Base-by-base conservation (phyloP, 1,284 basidiomycete genomes). In the Irpex sp. region DNA sequence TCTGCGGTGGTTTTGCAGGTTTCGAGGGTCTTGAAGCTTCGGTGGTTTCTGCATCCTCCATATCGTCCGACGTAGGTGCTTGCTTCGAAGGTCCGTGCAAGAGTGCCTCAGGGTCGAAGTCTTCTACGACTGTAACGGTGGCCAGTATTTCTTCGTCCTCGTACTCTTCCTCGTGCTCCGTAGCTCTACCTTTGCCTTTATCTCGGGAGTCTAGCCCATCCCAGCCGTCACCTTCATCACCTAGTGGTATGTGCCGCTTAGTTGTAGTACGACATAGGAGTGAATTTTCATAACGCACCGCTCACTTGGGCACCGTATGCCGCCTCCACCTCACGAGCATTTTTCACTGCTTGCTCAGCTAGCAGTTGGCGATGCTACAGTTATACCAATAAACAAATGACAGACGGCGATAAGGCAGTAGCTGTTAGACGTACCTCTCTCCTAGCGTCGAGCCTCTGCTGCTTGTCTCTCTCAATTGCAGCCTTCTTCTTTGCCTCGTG, bases 91-190 rank as follows among this genome's bases (percentile, higher is more conserved):
- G 75, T 2, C 81, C 84, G 66, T 87, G 82, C 38, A 85, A 79
- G 69, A 90, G 74, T 37, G 79, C 72, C 65, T 85, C 81, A 15
- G 88, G 84, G 70, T 91, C 89, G 72, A 93, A 89, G 71, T 93
- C 91, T 72, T 93, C 89, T 9, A 93, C 85, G 51, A 93, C 84
- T 5, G 91, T 92, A 54, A 93, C 92, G 26, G 89, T 92, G 59
- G 91, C 89, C n/a, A 91, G 79, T 60, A 86, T 81, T 69, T 93
- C 86, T 69, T 92, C 89, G 66, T 86, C 86, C 70, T 90, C 87
- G 67, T 85, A 93, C 71, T 88, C 85, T 70, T 86, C 82, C 65
- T 87, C 86, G 60, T 80, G 59, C 74, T 79, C 70, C 72, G 75
- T 61, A 69, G 76, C 66, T 68, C 70, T 64, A 44, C 70, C 65